A percentile compares a stretch with the other conserved stretches of the same genome.
phyloP scores from a whole-genome alignment of 345 rosid species.

The Citrus maxima region DNA sequence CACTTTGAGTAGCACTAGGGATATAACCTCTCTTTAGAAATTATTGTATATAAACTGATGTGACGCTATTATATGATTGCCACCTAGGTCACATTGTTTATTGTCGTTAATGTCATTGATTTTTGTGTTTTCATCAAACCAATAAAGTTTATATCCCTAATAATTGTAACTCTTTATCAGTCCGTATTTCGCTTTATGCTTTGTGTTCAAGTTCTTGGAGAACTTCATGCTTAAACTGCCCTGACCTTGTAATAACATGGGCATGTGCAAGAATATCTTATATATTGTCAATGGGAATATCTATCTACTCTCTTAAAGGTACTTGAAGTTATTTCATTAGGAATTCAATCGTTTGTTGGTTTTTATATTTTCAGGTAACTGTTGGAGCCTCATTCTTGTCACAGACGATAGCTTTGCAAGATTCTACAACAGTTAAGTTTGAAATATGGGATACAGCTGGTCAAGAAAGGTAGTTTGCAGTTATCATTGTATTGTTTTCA shows the following conservation, averaged over 20 bases:
- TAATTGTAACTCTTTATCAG: not conserved
- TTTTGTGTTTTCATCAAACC: not conserved
- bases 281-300: not conserved
- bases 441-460: constrained; percentile 99
- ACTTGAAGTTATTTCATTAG: not conserved
- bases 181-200: not conserved
- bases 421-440: constrained; percentile 93
- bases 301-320: not conserved
- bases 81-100: not conserved
- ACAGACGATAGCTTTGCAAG: constrained; percentile 95
- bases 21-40: not conserved
- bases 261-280: not conserved
- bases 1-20: not conserved
- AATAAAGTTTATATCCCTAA: not conserved
- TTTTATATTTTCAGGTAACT: constrained; percentile 66
- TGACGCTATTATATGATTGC: not conserved
- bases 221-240: not conserved
- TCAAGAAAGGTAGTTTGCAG: constrained; percentile 75
- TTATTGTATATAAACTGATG: not conserved
- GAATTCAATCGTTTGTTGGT: constrained; percentile 5
- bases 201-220: not conserved
- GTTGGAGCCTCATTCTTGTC: constrained; percentile 98
- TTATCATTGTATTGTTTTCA: not conserved
- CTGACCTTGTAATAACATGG: not conserved
- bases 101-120: not conserved